Base-by-base conservation (phyloP, 1,139 yeast genomes). In the Sugiyamaella neomexicana region DNA sequence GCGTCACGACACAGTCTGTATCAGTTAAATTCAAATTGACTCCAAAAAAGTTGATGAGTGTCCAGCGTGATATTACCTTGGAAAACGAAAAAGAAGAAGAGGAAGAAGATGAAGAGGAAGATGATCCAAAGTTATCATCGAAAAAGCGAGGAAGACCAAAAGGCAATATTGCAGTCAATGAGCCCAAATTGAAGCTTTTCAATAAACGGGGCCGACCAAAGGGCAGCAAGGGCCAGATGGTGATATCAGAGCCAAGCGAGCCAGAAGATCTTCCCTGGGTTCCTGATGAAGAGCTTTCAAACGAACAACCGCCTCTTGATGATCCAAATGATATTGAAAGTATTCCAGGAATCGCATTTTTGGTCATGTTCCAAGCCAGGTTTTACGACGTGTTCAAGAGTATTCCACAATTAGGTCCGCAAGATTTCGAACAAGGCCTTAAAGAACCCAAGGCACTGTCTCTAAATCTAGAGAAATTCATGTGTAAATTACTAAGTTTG, bases 361-460 rank as follows among this genome's bases (percentile, higher is more conserved):
- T 70, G 13, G 72, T 73, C 15, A 63, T 69, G 58, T 69, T 73
- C 53, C 66, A 68, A 16, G 61, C 67, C 2, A 63, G 66, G 29
- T 74, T 74, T 57, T 55, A 65, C 23, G 63, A 65, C 5, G 57
- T 68, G 13, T 73, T 72, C 53, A 62, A 59, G 7, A 76, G 70
- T 16, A 60, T 70, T 13, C 67, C 67, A 2, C 63, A 66, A 7
- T 61, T 72, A 39, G 71, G 73, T 1, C 77, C 77, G 10, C 75
- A 71, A 56, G 77, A 74, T 47, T 55, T 75, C 27, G 76, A 74
- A 55, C 65, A 61, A 31, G 76, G 76, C 7, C 55, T 72, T 6
- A 57, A 59, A 13, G 52, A 50, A 12, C 55, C 60, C 3, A 63
- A 59, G 4, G 61, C 59, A 7, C 61, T 72, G n/a, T 58, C 66